phyloP scores from a whole-genome alignment of 345 rosid species.

The Hibiscus syriacus region DNA sequence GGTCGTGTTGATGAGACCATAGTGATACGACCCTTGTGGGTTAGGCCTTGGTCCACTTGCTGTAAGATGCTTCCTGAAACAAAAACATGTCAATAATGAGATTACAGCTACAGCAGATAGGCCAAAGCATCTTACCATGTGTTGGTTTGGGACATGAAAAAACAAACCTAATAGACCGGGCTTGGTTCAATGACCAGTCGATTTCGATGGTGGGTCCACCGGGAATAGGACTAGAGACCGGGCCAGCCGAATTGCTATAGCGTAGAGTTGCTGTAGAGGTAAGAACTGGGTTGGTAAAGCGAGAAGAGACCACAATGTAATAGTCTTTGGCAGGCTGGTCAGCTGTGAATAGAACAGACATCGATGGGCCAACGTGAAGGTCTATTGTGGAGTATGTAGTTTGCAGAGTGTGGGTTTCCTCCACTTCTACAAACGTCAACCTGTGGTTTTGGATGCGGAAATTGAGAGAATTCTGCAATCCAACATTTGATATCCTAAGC shows the following conservation, averaged over 20 bases:
- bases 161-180: slow-evolving; percentile 72
- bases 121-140: neutral
- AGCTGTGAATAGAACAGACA: too few relatives aligned
- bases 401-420: slow-evolving; percentile 84
- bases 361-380: slow-evolving; percentile 83
- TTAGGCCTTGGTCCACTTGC: slow-evolving; percentile 99
- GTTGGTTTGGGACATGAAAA: neutral
- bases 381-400: slow-evolving; percentile 79
- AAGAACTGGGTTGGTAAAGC: slow-evolving; percentile 43
- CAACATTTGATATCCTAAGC: slow-evolving; percentile 86
- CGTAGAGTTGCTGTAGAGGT: slow-evolving; percentile 73
- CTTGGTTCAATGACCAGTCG: slow-evolving; percentile 96
- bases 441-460: too few relatives aligned
- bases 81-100: neutral
- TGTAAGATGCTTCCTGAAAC: slow-evolving; percentile 77
- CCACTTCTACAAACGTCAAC: too few relatives aligned
- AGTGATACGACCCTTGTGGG: slow-evolving; percentile 99
- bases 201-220: slow-evolving; percentile 86
- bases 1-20: slow-evolving; percentile 86
- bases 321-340: too few relatives aligned
- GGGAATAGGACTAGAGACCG: slow-evolving; percentile 68
- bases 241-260: slow-evolving; percentile 69
- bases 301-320: too few relatives aligned
- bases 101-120: neutral
- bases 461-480: slow-evolving; percentile 76